Evolutionary conservation across 495 filamentous ascomycete genomes (phyloP).

Genomic region (Extremus antarcticus): DNA sequence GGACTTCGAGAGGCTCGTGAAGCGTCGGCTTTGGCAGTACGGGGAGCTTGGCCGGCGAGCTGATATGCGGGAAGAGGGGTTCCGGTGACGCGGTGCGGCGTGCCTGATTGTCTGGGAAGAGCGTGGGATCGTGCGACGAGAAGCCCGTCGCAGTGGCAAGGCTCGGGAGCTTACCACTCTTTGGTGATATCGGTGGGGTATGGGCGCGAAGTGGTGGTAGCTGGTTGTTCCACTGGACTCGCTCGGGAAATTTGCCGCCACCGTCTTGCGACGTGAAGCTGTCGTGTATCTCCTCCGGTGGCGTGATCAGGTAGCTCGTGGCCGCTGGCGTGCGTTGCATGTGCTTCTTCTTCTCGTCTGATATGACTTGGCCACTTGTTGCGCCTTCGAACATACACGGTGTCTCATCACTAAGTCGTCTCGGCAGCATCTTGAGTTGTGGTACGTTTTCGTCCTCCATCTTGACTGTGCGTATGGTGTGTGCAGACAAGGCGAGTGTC

Average conservation of each 20-base stretch:
- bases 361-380: not conserved
- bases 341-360: not conserved
- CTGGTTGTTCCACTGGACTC: not conserved
- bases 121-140: not conserved
- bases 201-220: constrained; percentile 5
- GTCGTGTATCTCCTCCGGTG: constrained; percentile 7
- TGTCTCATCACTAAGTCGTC: too few species aligned
- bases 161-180: not conserved
- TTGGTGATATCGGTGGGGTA: constrained; percentile 13
- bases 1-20: too few species aligned
- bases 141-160: not conserved
- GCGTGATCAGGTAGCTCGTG: constrained; percentile 10
- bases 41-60: too few species aligned
- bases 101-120: constrained; percentile 8
- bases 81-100: not conserved
- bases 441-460: too few species aligned
- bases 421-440: too few species aligned
- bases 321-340: not conserved
- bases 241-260: not conserved
- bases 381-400: too few species aligned
- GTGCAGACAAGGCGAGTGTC: too few species aligned
- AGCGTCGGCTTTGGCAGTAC: too few species aligned
- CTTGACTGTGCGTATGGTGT: too few species aligned
- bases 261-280: constrained; percentile 6
- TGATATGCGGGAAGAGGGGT: not conserved